Evolutionary conservation across 2,329 filamentous ascomycete genomes (phyloP), one percentile per base, ranked within the genome.

Genomic region (Rutstroemia sp.): DNA sequence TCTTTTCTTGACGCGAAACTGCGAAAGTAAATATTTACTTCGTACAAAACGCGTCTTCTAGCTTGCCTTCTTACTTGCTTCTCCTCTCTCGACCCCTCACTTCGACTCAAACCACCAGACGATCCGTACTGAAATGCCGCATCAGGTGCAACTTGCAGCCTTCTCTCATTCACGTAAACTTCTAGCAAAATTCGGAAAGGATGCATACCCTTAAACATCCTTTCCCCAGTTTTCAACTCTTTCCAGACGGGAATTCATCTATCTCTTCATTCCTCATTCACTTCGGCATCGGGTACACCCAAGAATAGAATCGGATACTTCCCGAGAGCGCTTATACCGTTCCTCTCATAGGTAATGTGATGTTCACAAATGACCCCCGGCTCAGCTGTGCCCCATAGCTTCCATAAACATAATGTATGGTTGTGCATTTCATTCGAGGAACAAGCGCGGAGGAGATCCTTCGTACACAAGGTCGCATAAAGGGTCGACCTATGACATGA

Each of bases 21-120:
- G 27, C 23, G 42, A 41, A 54, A 54, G 52, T 54, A 49, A 54
- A 54, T 49, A 54, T 54, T 54, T 49, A 54, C 52, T 12, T 39
- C 7, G 10, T 39, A n/a, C 10, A 47, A 39, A 54, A 48, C 52
- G 44, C 52, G 52, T 54, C 52, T 54, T 23, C 52, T 27, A 16
- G n/a, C 37, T 41, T 41, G 23, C 18, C n/a, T 48, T 14, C 19
- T n/a, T 27, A 50, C 21, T 16, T 37, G 16, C 12, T 39, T 21
- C 34, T 37, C 5, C 19, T 34, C 27, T 41, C n/a, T 25, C 38
- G 23, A 23, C 23, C 39, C 25, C 19, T 44, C 49, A 21, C 8
- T 25, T 18, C 21, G 19, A n/a, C 18, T n/a, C 41, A 34, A 27
- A 16, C 38, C 18, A n/a, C 39, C 18, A 42, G 16, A 42, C 16